phyloP scores from a whole-genome alignment of 192 early-diverging fungal species.

The Martensiomyces pterosporus region DNA sequence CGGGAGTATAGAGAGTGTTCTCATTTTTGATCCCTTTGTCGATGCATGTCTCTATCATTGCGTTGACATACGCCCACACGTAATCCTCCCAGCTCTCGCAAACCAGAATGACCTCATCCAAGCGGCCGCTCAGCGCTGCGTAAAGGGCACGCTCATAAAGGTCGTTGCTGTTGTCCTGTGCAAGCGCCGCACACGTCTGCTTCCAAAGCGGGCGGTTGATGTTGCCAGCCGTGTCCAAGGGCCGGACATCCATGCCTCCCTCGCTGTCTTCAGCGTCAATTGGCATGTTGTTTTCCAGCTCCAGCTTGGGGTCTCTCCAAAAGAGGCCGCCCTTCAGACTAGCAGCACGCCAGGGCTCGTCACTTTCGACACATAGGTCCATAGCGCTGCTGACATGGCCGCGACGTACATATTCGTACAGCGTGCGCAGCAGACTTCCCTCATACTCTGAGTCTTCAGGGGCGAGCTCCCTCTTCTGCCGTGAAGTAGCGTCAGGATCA shows the following conservation, averaged over 20 bases:
- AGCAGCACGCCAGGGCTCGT: slow-evolving; percentile 79
- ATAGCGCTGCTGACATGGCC: slow-evolving; percentile 63
- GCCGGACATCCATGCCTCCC: slow-evolving; percentile 10
- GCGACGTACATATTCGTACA: slow-evolving; percentile 75
- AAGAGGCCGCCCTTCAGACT: slow-evolving; percentile 63
- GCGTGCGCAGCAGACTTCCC: slow-evolving; percentile 55
- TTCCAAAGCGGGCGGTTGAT: slow-evolving; percentile 48
- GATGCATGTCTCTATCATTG: slow-evolving; percentile 61
- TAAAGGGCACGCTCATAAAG: slow-evolving; percentile 76
- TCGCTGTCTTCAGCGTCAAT: slow-evolving; percentile 7
- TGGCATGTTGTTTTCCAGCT: slow-evolving; percentile 17
- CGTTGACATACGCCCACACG: slow-evolving; percentile 77
- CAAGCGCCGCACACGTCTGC: slow-evolving; percentile 38
- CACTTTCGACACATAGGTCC: slow-evolving; percentile 66
- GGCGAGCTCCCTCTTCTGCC: slow-evolving; percentile 27
- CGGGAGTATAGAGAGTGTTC: slow-evolving; percentile 22
- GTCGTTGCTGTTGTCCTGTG: slow-evolving; percentile 49
- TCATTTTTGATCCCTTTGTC: slow-evolving; percentile 38
- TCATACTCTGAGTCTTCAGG: slow-evolving; percentile 50
- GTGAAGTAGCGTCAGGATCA: slow-evolving; percentile 35
- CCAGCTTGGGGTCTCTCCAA: slow-evolving; percentile 51
- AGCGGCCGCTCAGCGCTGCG: slow-evolving; percentile 67
- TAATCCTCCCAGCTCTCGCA: slow-evolving; percentile 85
- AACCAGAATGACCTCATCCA: slow-evolving; percentile 67
- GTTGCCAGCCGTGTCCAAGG: slow-evolving; percentile 32